Evolutionary conservation across 2,329 filamentous ascomycete species (phyloP).

Genomic region (Raffaelea arxii): DNA sequence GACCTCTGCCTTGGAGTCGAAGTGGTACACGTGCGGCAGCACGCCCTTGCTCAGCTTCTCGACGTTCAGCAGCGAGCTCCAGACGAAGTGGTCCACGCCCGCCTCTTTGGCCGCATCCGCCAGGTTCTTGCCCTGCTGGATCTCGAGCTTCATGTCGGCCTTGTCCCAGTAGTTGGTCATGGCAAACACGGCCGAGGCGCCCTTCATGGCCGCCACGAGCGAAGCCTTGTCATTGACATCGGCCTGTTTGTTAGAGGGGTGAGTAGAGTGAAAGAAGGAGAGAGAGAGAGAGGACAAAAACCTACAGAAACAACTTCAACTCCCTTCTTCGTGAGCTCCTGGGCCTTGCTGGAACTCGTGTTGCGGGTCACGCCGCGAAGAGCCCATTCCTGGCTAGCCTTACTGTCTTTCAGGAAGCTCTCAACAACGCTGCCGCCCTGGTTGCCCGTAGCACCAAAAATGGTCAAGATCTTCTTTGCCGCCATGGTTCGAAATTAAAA

Average conservation of each 20-base stretch:
- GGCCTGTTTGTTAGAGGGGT: slow-evolving; percentile 21
- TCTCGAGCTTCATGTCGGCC: slow-evolving; percentile 26
- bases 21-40: slow-evolving; percentile 35
- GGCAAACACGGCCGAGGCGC: slow-evolving; percentile 38
- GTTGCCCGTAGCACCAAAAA: slow-evolving; percentile 18
- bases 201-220: slow-evolving; percentile 32
- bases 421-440: slow-evolving; percentile 17
- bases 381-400: slow-evolving; percentile 11
- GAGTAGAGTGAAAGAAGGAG: background rate
- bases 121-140: slow-evolving; percentile 36
- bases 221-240: slow-evolving; percentile 37
- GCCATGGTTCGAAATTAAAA: background rate
- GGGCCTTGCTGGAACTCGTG: slow-evolving; percentile 24
- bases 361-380: slow-evolving; percentile 41
- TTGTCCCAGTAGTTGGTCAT: slow-evolving; percentile 32
- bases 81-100: slow-evolving; percentile 15
- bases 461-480: slow-evolving; percentile 8
- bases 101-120: slow-evolving; percentile 33
- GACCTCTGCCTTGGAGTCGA: slow-evolving; percentile 47
- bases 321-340: slow-evolving; percentile 28
- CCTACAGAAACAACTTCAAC: slow-evolving; percentile 30
- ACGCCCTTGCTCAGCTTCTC: slow-evolving; percentile 28
- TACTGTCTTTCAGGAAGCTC: slow-evolving; percentile 13
- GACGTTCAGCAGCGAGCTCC: slow-evolving; percentile 30
- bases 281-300: background rate